Evolutionary conservation across 306 rosid genomes (phyloP), one percentile per base, ranked within the genome.

Genomic region (Senna tora): DNA sequence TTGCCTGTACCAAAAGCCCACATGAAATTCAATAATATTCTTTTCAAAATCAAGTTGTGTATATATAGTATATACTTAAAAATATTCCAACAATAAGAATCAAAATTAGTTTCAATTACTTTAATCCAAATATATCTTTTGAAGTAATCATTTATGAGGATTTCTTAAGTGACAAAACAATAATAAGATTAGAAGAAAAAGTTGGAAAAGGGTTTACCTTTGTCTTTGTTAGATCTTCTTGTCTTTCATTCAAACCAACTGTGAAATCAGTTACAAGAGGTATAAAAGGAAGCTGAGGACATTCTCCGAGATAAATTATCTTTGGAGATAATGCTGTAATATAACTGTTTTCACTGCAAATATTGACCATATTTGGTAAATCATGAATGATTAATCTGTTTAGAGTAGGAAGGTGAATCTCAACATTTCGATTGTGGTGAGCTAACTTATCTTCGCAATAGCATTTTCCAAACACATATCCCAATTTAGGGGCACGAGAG

Each of bases 401-500:
- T 25, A 76, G 30, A 57, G 6, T 17, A 22, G 80, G 75, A 16
- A 76, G 74, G 17, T 47, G 34, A 51, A 36, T 34, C 12, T 47
- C 15, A 53, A 4, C 62, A 43, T 34, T 59, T 17, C 41, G 66
- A n/a, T 53, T 28, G 15, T 54, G 66, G n/a, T 45, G 39, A 16
- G 47, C 16, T 39, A 51, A 42, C 64, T 63, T 47, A 47, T 47
- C 53, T 8, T 53, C 30, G 4, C 14, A 46, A 45, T 5, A 6
- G 9, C 42, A 58, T 72, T 46, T 19, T 6, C 70, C 72, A 51
- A 77, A 77, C 20, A 77, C 4, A 61, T 51, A 61, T 19, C 58
- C 70, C 61, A 77, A 20, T 58, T 62, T 62, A 5, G 43, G 65
- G 11, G 52, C 42, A 0, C 51, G 13, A 7, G 5, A 1, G 5